Conservation (phyloP, 1,139 yeast species). For the Pichia sp. region DNA sequence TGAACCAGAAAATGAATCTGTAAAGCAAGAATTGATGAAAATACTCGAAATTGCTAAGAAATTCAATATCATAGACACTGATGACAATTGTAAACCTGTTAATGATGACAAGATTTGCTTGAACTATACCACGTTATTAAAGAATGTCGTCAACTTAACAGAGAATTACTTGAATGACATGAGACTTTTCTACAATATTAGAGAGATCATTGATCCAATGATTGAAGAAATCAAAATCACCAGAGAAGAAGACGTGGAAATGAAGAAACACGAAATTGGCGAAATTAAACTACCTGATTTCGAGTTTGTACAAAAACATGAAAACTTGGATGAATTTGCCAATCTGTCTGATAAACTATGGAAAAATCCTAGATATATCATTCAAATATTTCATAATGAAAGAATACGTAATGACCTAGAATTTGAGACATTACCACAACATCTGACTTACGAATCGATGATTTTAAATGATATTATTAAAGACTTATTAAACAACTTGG, state of each 20-base stretch:
- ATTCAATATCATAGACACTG: constrained; percentile 24
- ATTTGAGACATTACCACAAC: constrained; percentile 68
- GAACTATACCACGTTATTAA: constrained; percentile 3
- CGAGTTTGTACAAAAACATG: constrained; percentile 29
- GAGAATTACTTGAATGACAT: constrained; percentile 18
- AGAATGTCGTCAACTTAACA: constrained; percentile 2
- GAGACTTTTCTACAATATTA: constrained; percentile 18
- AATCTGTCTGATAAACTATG: constrained; percentile 37
- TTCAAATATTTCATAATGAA: constrained; percentile 54
- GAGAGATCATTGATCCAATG: constrained; percentile 11
- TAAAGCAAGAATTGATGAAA: constrained; percentile 33
- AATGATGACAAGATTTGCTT: not conserved
- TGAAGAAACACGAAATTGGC: constrained; percentile 34
- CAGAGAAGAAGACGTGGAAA: constrained; percentile 5
- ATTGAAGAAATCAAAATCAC: constrained; percentile 6
- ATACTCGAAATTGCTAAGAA: constrained; percentile 37
- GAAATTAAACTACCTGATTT: constrained; percentile 39
- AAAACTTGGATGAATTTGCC: constrained; percentile 19
- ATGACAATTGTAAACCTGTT: constrained; percentile 1
- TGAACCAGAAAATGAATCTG: constrained; percentile 28
- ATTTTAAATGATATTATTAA: constrained; percentile 67
- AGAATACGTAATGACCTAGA: constrained; percentile 21
- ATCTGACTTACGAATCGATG: constrained; percentile 49
- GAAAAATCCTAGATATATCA: constrained; percentile 50
- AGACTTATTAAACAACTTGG: constrained; percentile 72